Evolutionary conservation across 2,329 filamentous ascomycete species (phyloP).

Genomic region (Penicillium sp.): DNA sequence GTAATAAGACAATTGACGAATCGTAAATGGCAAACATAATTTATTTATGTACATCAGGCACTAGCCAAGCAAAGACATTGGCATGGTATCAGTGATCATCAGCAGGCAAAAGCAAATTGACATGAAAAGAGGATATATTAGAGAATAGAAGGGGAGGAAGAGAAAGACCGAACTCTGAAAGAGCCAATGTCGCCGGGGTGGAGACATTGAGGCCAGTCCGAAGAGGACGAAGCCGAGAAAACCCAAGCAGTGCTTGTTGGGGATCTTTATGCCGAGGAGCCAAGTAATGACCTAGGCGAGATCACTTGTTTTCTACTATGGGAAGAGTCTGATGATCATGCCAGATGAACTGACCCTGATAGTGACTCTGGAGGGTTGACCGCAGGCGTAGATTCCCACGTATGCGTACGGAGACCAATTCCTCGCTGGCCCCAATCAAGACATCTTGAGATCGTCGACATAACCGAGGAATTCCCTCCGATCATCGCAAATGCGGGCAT

Average conservation of each 20-base stretch:
- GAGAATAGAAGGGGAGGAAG: not conserved
- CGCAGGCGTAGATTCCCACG: not conserved
- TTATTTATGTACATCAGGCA: not conserved
- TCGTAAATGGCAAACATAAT: not conserved
- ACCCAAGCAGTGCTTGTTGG: not conserved
- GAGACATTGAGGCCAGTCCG: not conserved
- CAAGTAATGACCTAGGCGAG: not conserved
- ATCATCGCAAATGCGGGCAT: slow-evolving; percentile 44
- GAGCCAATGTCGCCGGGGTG: not conserved
- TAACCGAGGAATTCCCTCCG: slow-evolving; percentile 17
- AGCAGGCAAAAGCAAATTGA: not conserved
- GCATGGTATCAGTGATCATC: slow-evolving; percentile 1
- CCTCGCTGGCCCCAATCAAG: not conserved
- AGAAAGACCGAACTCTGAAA: not conserved
- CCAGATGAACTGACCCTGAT: not conserved
- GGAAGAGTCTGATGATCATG: not conserved
- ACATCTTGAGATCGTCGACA: slow-evolving; percentile 7
- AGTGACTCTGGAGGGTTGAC: not conserved
- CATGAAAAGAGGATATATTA: not conserved
- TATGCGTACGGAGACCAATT: not conserved
- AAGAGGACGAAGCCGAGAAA: not conserved
- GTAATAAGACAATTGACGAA: not conserved
- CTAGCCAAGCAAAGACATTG: not conserved
- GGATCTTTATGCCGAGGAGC: not conserved
- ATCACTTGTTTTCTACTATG: too few relatives aligned